Evolutionary conservation across 2,329 filamentous ascomycete genomes (phyloP).

Genomic region (Pseudocercospora vitis): DNA sequence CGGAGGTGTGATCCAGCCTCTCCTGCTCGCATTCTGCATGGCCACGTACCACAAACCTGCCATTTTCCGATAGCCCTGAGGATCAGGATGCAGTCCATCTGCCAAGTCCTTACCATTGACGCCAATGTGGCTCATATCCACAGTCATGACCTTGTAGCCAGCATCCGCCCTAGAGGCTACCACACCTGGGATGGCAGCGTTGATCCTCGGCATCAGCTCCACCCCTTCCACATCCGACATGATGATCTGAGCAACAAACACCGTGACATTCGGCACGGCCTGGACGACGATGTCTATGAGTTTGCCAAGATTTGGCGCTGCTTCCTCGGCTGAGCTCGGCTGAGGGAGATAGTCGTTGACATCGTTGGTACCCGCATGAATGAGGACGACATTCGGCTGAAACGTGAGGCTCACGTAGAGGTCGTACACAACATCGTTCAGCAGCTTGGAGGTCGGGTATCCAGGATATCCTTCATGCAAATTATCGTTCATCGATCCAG

Average conservation of each 20-base stretch:
- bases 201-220: conserved; percentile 6
- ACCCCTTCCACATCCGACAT: background rate
- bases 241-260: conserved; percentile 21
- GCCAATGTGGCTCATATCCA: conserved; percentile 18
- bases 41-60: conserved; percentile 12
- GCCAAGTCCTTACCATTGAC: conserved; percentile 6
- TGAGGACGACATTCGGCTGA: conserved; percentile 20
- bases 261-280: conserved; percentile 17
- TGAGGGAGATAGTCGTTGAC: conserved; percentile 6
- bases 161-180: conserved; percentile 7
- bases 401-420: conserved; percentile 2
- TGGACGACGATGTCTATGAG: conserved; percentile 18
- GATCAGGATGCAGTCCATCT: conserved; percentile 20
- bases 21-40: conserved; percentile 9
- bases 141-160: conserved; percentile 15
- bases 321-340: background rate
- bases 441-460: conserved; percentile 8
- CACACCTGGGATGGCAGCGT: conserved; percentile 9
- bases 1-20: conserved; percentile 14
- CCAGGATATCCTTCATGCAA: conserved; percentile 17
- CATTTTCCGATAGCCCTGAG: conserved; percentile 18
- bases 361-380: conserved; percentile 24
- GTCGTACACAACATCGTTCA: conserved; percentile 4
- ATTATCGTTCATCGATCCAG: conserved; percentile 11
- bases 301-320: conserved; percentile 14